phyloP scores from a whole-genome alignment of 345 rosid genomes.

The Angophora floribunda region DNA sequence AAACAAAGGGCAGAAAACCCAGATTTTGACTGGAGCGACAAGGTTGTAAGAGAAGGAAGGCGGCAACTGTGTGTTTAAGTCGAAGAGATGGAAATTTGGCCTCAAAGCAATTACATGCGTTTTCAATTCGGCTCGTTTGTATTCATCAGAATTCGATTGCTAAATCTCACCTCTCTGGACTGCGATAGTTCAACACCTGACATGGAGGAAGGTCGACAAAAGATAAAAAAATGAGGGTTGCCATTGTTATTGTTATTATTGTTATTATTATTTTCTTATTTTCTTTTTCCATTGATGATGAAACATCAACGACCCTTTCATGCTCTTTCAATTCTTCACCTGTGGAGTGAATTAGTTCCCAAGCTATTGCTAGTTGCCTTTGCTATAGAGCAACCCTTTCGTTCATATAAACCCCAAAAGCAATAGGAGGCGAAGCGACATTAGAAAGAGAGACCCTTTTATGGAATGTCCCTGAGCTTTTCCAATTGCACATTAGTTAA shows the following conservation, averaged over 20 bases:
- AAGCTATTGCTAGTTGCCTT: neutral
- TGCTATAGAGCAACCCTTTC: neutral
- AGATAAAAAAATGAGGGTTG: neutral
- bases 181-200: constrained; percentile 20
- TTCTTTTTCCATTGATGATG: neutral
- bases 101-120: neutral
- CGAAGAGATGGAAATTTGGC: neutral
- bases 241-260: neutral
- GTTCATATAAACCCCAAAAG: neutral
- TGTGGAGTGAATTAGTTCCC: neutral
- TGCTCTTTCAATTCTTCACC: neutral
- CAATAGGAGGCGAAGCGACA: neutral
- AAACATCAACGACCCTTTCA: constrained; percentile 8
- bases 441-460: neutral
- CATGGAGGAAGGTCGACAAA: neutral
- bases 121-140: neutral
- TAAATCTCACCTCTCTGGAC: constrained; percentile 14
- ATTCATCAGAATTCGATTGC: constrained; percentile 5
- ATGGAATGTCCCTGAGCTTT: neutral
- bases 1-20: neutral
- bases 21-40: neutral
- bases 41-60: neutral
- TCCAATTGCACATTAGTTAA: neutral
- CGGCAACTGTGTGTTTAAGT: neutral
- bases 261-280: neutral